These are phyloP conservation scores for Cardiosporidium cionae DNA, from an alignment of 169 alveolate species.

Conservation along the genomic window DNA sequence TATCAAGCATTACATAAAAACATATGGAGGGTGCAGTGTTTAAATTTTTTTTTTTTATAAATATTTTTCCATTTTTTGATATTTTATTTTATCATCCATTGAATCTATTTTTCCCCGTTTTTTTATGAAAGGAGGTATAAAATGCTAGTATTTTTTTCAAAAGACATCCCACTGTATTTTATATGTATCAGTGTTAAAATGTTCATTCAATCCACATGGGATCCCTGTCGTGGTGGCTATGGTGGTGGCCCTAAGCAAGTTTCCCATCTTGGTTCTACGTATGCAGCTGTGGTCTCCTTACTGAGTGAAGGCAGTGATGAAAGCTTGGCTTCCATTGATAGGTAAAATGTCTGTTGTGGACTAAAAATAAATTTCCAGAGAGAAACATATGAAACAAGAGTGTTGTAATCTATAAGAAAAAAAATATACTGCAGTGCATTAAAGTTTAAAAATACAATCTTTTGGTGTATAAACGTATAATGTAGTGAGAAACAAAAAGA, in stretches of 20 bases:
- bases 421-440: background rate
- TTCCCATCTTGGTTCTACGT: conserved; percentile 37
- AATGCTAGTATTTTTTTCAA: background rate
- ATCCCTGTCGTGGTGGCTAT: conserved; percentile 27
- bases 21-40: background rate
- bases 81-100: background rate
- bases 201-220: background rate
- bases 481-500: background rate
- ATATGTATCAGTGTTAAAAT: background rate
- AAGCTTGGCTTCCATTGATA: background rate
- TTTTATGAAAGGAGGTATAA: background rate
- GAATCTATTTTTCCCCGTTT: background rate
- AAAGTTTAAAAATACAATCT: too few species aligned
- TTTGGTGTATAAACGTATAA: background rate
- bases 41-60: background rate
- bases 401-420: background rate
- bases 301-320: background rate
- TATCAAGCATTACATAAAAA: too few species aligned
- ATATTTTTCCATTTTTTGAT: background rate
- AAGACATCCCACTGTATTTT: background rate
- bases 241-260: conserved; percentile 44
- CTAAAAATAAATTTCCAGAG: too few species aligned
- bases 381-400: background rate
- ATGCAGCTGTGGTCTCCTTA: conserved; percentile 30
- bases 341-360: too few species aligned